Conservation (phyloP, 768 basidiomycete species). For the Tylopilus felleus region DNA sequence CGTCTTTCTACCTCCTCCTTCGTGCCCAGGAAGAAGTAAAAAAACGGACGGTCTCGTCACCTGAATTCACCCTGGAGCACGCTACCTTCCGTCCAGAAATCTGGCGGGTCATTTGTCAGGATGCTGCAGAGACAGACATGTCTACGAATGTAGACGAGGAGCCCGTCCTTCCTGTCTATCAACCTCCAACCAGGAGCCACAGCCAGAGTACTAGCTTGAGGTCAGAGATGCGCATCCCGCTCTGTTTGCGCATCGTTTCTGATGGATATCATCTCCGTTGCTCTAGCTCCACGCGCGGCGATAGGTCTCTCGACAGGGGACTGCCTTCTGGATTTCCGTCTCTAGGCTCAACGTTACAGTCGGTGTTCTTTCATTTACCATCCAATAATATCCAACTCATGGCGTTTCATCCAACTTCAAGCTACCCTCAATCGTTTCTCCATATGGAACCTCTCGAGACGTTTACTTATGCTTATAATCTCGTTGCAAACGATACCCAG, state of each 20-base stretch:
- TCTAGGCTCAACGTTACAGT: conserved; percentile 1
- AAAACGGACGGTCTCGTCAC: neutral
- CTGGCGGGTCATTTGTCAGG: conserved; percentile 24
- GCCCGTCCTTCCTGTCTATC: conserved; percentile 22
- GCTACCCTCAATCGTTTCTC: conserved; percentile 20
- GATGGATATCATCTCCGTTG: neutral
- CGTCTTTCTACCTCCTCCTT: neutral
- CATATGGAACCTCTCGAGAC: conserved; percentile 23
- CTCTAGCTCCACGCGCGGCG: neutral
- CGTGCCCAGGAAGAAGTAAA: neutral
- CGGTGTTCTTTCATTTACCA: conserved; percentile 5
- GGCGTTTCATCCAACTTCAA: conserved; percentile 5
- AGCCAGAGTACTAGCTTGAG: neutral
- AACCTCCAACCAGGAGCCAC: conserved; percentile 1
- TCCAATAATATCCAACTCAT: conserved; percentile 10
- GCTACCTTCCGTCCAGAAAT: conserved; percentile 11
- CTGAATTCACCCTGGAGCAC: conserved; percentile 14
- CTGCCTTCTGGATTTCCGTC: conserved; percentile 9
- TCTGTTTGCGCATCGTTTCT: neutral
- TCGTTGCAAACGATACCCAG: conserved; percentile 42
- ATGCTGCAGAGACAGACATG: conserved; percentile 2
- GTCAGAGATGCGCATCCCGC: neutral
- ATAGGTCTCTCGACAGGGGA: conserved; percentile 7
- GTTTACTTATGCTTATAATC: conserved; percentile 45
- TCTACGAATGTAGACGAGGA: conserved; percentile 2